Evolutionary conservation across 1,284 basidiomycete species (phyloP).

Genomic region (Coniferiporia sulphurascens): DNA sequence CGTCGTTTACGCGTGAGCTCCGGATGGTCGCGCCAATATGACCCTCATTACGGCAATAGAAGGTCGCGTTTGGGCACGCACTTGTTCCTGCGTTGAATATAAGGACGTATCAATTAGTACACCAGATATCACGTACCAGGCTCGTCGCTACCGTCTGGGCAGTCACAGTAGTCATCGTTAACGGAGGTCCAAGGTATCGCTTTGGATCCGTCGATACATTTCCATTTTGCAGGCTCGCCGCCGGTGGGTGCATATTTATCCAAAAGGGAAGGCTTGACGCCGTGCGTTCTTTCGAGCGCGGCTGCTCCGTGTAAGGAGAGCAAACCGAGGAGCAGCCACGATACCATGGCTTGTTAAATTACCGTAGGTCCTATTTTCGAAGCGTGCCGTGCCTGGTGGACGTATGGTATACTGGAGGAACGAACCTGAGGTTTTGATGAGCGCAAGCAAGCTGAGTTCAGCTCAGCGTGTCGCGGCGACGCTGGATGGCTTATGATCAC

Average conservation of each 20-base stretch:
- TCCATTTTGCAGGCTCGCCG: conserved; percentile 49
- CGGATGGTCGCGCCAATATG: conserved; percentile 81
- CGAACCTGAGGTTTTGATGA: not conserved
- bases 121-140: conserved; percentile 51
- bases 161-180: conserved; percentile 96
- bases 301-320: conserved; percentile 1
- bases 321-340: conserved; percentile 13
- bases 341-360: conserved; percentile 7
- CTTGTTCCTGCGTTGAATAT: conserved; percentile 56
- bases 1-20: conserved; percentile 88
- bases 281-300: conserved; percentile 40
- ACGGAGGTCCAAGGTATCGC: conserved; percentile 72
- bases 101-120: conserved; percentile 1
- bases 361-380: not conserved
- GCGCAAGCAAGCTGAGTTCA: not conserved
- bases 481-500: not conserved
- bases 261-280: conserved; percentile 43
- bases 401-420: not conserved
- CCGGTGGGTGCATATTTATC: conserved; percentile 42
- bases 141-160: conserved; percentile 89
- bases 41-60: conserved; percentile 88
- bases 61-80: conserved; percentile 74
- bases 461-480: not conserved
- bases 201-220: conserved; percentile 68
- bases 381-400: not conserved